Percentiles rank a stretch among this genome's conserved stretches.
phyloP scores from a whole-genome alignment of 345 rosid genomes.

The Gossypium turneri region DNA sequence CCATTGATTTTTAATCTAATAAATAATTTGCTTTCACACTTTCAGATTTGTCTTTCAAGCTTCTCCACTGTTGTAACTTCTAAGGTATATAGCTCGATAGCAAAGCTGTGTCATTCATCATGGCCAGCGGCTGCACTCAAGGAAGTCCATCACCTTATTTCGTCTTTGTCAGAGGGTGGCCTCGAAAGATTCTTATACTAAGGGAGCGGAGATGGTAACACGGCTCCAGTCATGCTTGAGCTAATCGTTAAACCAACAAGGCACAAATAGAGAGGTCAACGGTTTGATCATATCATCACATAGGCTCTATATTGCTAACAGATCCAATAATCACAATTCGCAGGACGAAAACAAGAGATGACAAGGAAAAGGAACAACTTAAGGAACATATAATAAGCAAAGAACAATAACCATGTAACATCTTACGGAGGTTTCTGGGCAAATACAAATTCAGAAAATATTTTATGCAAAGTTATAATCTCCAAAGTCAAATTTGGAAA shows the following conservation, averaged over 20 bases:
- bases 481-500: neutral
- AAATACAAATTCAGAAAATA: neutral
- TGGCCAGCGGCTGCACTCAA: too few species aligned
- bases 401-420: neutral
- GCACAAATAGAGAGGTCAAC: conserved; percentile 7
- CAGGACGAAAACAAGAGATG: conserved; percentile 17
- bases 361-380: conserved; percentile 2
- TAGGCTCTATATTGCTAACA: conserved; percentile 16
- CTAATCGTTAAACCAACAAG: neutral
- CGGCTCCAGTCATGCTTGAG: too few species aligned
- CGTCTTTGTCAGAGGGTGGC: too few species aligned
- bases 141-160: too few species aligned
- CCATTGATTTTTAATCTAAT: neutral
- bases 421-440: neutral
- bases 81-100: too few species aligned
- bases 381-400: neutral
- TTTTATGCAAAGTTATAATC: neutral
- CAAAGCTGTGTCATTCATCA: too few species aligned
- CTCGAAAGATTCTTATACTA: too few species aligned
- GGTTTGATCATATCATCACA: conserved; percentile 24
- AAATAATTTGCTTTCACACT: neutral
- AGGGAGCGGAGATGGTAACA: too few species aligned
- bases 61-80: too few species aligned
- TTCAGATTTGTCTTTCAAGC: neutral
- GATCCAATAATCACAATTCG: too few species aligned